Evolutionary conservation across 2,329 filamentous ascomycete genomes (phyloP).

Genomic region (Onygenales sp.): DNA sequence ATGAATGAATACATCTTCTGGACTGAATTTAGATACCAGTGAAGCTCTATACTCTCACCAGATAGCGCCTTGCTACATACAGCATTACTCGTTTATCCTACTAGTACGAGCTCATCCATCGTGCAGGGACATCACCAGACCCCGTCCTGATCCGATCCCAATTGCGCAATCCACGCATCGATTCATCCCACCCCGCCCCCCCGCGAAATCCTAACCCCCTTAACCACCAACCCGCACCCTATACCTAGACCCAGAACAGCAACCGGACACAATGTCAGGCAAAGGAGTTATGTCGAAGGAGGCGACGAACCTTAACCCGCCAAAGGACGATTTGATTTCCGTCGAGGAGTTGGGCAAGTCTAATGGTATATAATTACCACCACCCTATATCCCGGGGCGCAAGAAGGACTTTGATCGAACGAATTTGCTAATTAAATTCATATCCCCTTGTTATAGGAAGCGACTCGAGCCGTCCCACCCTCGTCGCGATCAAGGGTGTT

Average conservation of each 20-base stretch:
- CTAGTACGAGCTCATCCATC: no score
- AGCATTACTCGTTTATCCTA: no score
- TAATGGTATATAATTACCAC: slow-evolving; percentile 55
- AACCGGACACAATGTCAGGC: slow-evolving; percentile 5
- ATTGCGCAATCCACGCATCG: no score
- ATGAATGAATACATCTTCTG: no score
- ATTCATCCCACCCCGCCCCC: neutral
- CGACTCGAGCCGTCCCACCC: slow-evolving; percentile 34
- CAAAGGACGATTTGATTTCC: slow-evolving; percentile 82
- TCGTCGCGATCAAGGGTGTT: slow-evolving; percentile 67
- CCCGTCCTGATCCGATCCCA: no score
- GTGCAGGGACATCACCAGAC: no score
- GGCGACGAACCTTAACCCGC: slow-evolving; percentile 52
- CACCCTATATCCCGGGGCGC: neutral
- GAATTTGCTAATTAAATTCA: neutral
- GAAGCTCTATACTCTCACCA: no score
- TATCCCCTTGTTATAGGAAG: slow-evolving; percentile 3
- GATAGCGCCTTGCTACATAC: no score
- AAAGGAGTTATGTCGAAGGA: slow-evolving; percentile 13
- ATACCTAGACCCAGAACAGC: neutral
- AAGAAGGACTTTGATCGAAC: neutral
- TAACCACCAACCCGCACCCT: neutral
- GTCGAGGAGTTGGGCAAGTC: slow-evolving; percentile 68
- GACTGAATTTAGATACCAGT: no score
- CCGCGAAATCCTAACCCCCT: neutral